Evolutionary conservation across 257 asterid genomes (phyloP).

Genomic region (Eucommia ulmoides): DNA sequence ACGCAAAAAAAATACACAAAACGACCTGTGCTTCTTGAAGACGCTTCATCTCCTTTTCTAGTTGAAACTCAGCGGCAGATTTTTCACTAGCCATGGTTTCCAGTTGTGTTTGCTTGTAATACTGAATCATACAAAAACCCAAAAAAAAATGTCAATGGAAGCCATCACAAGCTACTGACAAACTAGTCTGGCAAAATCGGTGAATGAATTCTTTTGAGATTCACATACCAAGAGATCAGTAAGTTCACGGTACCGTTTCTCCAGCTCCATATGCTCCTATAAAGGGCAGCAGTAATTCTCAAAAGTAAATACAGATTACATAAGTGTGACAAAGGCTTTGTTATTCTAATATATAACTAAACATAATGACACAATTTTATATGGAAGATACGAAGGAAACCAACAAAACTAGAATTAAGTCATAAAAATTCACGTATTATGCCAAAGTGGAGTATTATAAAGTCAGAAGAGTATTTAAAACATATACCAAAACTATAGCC

Average conservation of each 20-base stretch:
- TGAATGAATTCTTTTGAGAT: conserved; percentile 9
- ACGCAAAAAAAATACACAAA: too few relatives aligned
- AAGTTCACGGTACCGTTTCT: conserved; percentile 95
- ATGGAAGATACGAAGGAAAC: too few relatives aligned
- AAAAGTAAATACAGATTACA: too few relatives aligned
- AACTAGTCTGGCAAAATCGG: conserved; percentile 10
- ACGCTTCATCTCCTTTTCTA: conserved; percentile 93
- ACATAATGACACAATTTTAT: too few relatives aligned
- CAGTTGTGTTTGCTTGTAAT: conserved; percentile 96
- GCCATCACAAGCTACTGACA: conserved; percentile 13
- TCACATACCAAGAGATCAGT: conserved; percentile 82
- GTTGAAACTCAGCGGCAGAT: conserved; percentile 98
- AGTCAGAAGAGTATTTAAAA: too few relatives aligned
- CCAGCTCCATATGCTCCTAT: conserved; percentile 98
- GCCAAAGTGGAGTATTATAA: too few relatives aligned
- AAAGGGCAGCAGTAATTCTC: conserved; percentile 21
- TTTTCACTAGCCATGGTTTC: conserved; percentile 98
- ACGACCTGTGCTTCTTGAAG: conserved; percentile 74
- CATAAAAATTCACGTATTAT: too few relatives aligned
- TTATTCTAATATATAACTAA: too few relatives aligned
- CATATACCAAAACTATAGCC: too few relatives aligned
- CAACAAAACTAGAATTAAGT: too few relatives aligned
- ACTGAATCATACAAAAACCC: conserved; percentile 39
- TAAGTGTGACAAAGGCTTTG: too few relatives aligned
- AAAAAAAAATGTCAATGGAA: too few relatives aligned